These are phyloP conservation scores for Venturia carpophila DNA, from an alignment of 2,329 filamentous ascomycete species.

Conservation along the genomic window DNA sequence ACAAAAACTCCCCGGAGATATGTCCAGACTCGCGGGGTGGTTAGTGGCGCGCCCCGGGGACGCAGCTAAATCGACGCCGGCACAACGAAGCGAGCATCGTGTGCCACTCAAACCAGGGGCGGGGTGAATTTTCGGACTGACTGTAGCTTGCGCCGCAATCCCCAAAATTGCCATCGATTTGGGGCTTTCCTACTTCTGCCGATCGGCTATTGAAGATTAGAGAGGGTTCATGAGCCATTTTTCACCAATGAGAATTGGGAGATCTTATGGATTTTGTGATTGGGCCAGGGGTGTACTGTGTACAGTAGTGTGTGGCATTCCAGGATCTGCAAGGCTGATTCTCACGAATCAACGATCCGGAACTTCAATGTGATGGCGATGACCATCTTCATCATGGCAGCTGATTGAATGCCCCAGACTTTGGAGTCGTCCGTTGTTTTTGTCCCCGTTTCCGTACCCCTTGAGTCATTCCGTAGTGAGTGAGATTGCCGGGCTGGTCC, in stretches of 20 bases:
- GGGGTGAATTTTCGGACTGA: not conserved
- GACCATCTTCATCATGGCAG: conserved; percentile 2
- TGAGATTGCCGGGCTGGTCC: not conserved
- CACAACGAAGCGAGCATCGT: not conserved
- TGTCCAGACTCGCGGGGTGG: not conserved
- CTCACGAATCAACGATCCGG: not conserved
- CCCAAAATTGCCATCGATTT: not conserved
- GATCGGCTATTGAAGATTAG: not conserved
- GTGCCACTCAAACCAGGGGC: not conserved
- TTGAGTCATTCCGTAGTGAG: not conserved
- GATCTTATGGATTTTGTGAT: not conserved
- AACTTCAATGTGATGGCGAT: not conserved
- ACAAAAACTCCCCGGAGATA: not conserved
- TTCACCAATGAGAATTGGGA: not conserved
- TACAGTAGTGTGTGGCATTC: too few relatives aligned
- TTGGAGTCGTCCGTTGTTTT: not conserved
- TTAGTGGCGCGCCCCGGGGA: not conserved
- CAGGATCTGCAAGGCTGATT: not conserved
- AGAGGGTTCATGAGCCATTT: not conserved
- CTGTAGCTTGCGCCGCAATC: not conserved
- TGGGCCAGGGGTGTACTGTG: not conserved
- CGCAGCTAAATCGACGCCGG: not conserved
- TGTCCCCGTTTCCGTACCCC: not conserved
- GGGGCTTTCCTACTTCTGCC: not conserved
- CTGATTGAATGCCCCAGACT: not conserved